A percentile compares a stretch with the other conserved stretches of the same genome.
These are phyloP conservation scores for Isatis tinctoria DNA, from an alignment of 345 rosid species.

Conservation along the genomic window DNA sequence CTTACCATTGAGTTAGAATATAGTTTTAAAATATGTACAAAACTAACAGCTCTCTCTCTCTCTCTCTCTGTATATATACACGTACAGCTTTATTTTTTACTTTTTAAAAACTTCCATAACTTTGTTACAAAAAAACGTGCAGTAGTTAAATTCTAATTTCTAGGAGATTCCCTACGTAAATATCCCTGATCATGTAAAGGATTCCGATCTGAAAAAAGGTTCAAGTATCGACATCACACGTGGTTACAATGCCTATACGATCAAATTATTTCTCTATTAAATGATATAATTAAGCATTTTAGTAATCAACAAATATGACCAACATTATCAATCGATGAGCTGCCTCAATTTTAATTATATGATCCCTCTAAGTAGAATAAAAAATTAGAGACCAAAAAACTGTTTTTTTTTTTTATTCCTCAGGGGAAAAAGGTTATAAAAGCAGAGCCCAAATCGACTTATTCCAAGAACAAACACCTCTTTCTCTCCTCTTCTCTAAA, in stretches of 20 bases:
- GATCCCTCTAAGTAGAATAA: background rate
- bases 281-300: background rate
- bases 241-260: slow-evolving; percentile 14
- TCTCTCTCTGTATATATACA: too few species aligned
- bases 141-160: background rate
- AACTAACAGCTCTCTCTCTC: too few species aligned
- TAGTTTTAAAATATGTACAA: background rate
- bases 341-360: slow-evolving; percentile 9
- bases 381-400: background rate
- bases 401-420: background rate
- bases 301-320: background rate
- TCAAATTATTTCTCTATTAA: slow-evolving; percentile 3
- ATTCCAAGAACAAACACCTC: background rate
- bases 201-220: background rate
- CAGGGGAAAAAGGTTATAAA: slow-evolving; percentile 22
- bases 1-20: background rate
- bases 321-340: slow-evolving; percentile 23
- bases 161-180: background rate
- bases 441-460: slow-evolving; percentile 6
- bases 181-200: slow-evolving; percentile 2
- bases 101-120: too few species aligned
- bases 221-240: slow-evolving; percentile 21
- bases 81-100: too few species aligned
- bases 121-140: too few species aligned
- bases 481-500: background rate